Conservation (phyloP, 2,329 filamentous ascomycete genomes). For the Zasmidium cellare region DNA sequence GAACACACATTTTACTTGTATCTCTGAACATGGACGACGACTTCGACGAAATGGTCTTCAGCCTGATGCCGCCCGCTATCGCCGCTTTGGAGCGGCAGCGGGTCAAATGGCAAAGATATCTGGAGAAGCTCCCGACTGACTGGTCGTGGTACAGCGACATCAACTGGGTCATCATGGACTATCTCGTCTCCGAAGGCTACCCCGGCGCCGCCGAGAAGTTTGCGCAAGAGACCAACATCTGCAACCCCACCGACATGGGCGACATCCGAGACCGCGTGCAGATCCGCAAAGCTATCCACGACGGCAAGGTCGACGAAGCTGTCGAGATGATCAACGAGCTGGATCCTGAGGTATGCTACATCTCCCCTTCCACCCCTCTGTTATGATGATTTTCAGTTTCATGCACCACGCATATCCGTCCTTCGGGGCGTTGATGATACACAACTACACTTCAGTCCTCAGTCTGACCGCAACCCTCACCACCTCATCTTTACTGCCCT, state of each 20-base stretch:
- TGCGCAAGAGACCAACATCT: conserved; percentile 86
- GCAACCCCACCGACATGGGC: conserved; percentile 65
- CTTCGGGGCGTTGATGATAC: conserved; percentile 84
- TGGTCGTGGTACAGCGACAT: conserved; percentile 68
- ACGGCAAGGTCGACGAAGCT: conserved; percentile 79
- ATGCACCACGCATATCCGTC: conserved; percentile 99
- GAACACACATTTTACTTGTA: conserved; percentile 77
- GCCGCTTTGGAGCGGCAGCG: no score
- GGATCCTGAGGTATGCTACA: conserved; percentile 78
- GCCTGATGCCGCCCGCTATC: no score
- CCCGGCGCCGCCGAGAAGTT: conserved; percentile 90
- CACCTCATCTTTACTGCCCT: conserved; percentile 1
- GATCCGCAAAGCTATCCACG: conserved; percentile 82
- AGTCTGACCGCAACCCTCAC: conserved; percentile 66
- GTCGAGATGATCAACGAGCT: conserved; percentile 87
- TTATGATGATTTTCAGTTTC: conserved; percentile 97
- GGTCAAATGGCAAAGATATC: conserved; percentile 4
- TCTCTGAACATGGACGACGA: conserved; percentile 55
- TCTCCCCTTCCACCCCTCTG: conserved; percentile 33
- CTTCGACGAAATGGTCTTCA: no score
- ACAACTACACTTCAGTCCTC: conserved; percentile 78
- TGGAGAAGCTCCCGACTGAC: conserved; percentile 21
- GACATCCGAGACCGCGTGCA: conserved; percentile 76
- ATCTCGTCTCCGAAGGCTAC: conserved; percentile 93
- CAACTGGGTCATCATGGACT: conserved; percentile 93